Percentiles rank a stretch among this genome's conserved stretches.
Evolutionary conservation across 164 flowering plant species (phyloP).

Genomic region (Piper betle): DNA sequence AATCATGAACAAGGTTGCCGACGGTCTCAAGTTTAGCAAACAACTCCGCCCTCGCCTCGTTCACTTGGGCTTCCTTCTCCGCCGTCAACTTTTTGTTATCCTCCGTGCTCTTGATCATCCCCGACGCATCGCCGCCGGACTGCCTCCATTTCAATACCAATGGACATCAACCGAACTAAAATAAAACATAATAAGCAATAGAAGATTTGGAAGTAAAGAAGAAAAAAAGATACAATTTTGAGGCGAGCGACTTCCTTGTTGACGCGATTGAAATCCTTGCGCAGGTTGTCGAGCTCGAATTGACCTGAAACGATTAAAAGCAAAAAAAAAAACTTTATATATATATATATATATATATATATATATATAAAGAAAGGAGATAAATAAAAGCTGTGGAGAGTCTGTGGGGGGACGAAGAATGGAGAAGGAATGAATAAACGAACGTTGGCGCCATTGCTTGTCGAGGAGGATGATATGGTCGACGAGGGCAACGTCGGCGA

Average conservation of each 20-base stretch:
- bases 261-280: conserved; percentile 60
- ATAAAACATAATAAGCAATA: neutral
- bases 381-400: neutral
- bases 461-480: conserved; percentile 78
- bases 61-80: conserved; percentile 60
- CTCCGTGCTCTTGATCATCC: conserved; percentile 38
- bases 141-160: conserved; percentile 3
- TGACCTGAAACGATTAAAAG: conserved; percentile 33
- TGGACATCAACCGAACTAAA: neutral
- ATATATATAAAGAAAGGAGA: neutral
- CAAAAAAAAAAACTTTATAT: neutral
- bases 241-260: conserved; percentile 66
- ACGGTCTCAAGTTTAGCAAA: conserved; percentile 38
- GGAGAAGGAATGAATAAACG: neutral
- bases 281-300: conserved; percentile 55
- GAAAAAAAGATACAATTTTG: conserved; percentile 41
- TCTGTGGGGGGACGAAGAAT: neutral
- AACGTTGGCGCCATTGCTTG: conserved; percentile 73
- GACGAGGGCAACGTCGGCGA: conserved; percentile 46
- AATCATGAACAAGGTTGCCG: conserved; percentile 92
- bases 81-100: conserved; percentile 49
- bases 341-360: neutral
- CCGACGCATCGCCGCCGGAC: conserved; percentile 61
- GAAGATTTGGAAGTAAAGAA: neutral
- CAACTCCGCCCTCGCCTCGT: conserved; percentile 36